Percentiles rank a stretch among this genome's conserved stretches.
Conservation (phyloP, 495 filamentous ascomycete species). For the Xylaria palmicola region DNA sequence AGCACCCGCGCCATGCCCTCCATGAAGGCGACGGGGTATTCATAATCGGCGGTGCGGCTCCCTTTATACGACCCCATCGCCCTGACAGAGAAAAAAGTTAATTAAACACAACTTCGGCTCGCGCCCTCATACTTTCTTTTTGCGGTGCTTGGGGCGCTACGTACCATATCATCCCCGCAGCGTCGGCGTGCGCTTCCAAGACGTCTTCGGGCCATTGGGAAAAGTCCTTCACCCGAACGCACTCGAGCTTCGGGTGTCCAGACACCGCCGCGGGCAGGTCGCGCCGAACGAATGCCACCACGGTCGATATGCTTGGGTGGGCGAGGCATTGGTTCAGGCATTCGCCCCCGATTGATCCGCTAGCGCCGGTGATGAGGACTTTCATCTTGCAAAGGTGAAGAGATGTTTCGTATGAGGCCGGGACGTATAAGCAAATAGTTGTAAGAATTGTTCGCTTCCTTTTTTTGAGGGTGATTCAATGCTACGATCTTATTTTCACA, state of each 20-base stretch:
- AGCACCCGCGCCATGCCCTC: constrained; percentile 18
- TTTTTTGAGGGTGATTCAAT: too few species aligned
- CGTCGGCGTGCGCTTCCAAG: constrained; percentile 19
- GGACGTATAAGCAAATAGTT: background rate
- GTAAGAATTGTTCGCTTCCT: too few species aligned
- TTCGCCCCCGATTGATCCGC: constrained; percentile 25
- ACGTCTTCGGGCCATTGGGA: constrained; percentile 23
- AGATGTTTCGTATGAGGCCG: background rate
- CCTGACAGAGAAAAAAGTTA: constrained; percentile 9
- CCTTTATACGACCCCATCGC: constrained; percentile 19
- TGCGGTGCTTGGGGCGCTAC: background rate
- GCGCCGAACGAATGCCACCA: constrained; percentile 24
- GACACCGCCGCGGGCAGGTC: constrained; percentile 18
- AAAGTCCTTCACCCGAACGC: constrained; percentile 23
- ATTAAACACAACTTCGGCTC: background rate
- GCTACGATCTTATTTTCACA: too few species aligned
- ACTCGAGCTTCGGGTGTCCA: constrained; percentile 22
- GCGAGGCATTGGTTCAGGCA: constrained; percentile 21
- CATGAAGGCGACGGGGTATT: constrained; percentile 19
- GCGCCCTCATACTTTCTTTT: too few species aligned
- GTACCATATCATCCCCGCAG: constrained; percentile 28
- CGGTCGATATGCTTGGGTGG: constrained; percentile 22
- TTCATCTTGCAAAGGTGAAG: constrained; percentile 18
- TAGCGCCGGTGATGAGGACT: constrained; percentile 26
- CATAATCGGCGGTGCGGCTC: constrained; percentile 15